Base-by-base conservation (phyloP, 768 basidiomycete species). In the Cytidiella melzeri region DNA sequence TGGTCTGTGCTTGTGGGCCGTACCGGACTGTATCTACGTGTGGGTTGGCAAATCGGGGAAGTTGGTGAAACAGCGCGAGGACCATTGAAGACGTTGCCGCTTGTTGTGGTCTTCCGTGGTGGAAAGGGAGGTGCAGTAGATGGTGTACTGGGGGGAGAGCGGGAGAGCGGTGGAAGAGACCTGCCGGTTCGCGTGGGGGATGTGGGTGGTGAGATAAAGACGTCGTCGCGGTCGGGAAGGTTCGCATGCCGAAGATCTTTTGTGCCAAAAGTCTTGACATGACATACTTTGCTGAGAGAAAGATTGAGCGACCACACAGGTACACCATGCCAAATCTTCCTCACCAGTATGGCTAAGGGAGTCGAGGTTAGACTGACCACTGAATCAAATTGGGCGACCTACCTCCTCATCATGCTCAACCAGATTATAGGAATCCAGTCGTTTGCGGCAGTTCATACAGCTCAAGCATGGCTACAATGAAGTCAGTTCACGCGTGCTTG, bases 391-490 rank as follows among this genome's bases (percentile, higher is more conserved):
- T n/a, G n/a, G 20, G 62, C 80, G 47, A 54, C 62, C 50, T 54
- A 88, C 91, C 75, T 87, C 71, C 61, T 84, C 76, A 59, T 93
- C 80, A 61, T 94, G 92, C 64, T 94, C 92, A 5, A 92, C 70
- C 20, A 94, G 71, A 18, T 77, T 77, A 48, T 77, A 68, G 0
- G 90, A 88, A 61, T 92, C 90, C 12, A 94, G 73, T 28, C 87
- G 72, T 64, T 88, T 90, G 59, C 74, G 79, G 63, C 92, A 94
- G 11, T 68, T 71, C 47, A 72, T 82, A 62, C 92, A 94, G 15
- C 83, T 74, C 39, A 94, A 72, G 69, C 92, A 94, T 20, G 80
- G 81, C 87, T 92, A 56, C 43, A 20, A 46, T 10, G 20, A 34
- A 47, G 53, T 57, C 23, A 43, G 21, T 53, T 28, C 44, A 40